Percentiles rank a stretch among this genome's conserved stretches.
Evolutionary conservation across 2,329 filamentous ascomycete species (phyloP).

Genomic region (Trichoderma polysporum): DNA sequence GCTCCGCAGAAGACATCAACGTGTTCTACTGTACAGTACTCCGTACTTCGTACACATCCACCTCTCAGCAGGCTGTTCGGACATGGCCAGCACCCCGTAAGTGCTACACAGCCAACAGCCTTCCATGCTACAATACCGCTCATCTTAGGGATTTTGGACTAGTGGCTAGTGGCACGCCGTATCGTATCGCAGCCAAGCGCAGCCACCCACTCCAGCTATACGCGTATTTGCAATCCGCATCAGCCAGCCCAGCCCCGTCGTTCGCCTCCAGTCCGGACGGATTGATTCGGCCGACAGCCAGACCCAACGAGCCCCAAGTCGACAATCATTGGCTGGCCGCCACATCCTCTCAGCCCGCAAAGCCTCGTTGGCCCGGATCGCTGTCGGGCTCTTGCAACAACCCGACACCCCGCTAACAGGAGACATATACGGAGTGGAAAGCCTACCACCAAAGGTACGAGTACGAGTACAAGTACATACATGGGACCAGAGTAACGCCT

Average conservation of each 20-base stretch:
- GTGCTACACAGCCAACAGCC: background rate
- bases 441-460: too few species aligned
- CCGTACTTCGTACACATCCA: too few species aligned
- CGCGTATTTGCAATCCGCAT: background rate
- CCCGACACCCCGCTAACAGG: slow-evolving; percentile 29
- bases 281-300: slow-evolving; percentile 17
- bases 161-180: too few species aligned
- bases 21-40: background rate
- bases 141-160: background rate
- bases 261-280: background rate
- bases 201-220: background rate
- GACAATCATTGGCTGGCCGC: background rate
- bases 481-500: background rate
- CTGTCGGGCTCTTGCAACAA: slow-evolving; percentile 35
- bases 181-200: background rate
- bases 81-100: too few species aligned
- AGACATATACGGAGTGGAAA: too few species aligned
- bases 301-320: background rate
- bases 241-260: background rate
- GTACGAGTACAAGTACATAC: background rate
- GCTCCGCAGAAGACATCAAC: background rate
- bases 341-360: background rate
- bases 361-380: background rate
- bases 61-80: too few species aligned
- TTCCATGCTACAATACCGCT: background rate